Conservation (phyloP, 2,329 filamentous ascomycete genomes). For the Clarireedia sp. region DNA sequence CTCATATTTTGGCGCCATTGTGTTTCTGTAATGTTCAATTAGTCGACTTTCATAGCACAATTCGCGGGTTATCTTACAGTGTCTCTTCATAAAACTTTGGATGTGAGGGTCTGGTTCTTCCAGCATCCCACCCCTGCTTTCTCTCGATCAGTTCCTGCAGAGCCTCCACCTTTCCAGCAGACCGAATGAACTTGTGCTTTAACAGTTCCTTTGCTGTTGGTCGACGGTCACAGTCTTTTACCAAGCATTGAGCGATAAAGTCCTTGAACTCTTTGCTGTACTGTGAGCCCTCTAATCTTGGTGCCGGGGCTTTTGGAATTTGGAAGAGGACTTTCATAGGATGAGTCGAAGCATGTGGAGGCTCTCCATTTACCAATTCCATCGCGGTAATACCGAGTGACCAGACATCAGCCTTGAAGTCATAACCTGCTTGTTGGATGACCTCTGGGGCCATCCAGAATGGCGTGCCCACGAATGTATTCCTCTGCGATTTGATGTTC, state of each 20-base stretch:
- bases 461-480: conserved; percentile 95
- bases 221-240: conserved; percentile 81
- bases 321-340: conserved; percentile 92
- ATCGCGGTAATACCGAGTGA: conserved; percentile 87
- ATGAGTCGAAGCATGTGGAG: conserved; percentile 77
- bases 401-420: conserved; percentile 92
- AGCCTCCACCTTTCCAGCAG: conserved; percentile 79
- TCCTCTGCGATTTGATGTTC: conserved; percentile 94
- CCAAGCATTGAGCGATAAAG: conserved; percentile 81
- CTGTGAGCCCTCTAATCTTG: conserved; percentile 68
- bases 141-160: conserved; percentile 81
- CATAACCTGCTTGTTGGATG: conserved; percentile 76
- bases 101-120: conserved; percentile 59
- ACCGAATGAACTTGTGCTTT: conserved; percentile 79
- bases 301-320: conserved; percentile 82
- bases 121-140: conserved; percentile 74
- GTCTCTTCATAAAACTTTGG: conserved; percentile 92
- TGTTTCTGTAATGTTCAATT: conserved; percentile 39
- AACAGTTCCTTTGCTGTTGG: conserved; percentile 82
- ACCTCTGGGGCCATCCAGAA: conserved; percentile 98
- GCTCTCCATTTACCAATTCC: conserved; percentile 81
- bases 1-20: conserved; percentile 57
- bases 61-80: conserved; percentile 40
- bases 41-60: neutral
- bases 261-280: conserved; percentile 92